phyloP scores from a whole-genome alignment of 768 basidiomycete genomes.

The Ephemerocybe angulata region DNA sequence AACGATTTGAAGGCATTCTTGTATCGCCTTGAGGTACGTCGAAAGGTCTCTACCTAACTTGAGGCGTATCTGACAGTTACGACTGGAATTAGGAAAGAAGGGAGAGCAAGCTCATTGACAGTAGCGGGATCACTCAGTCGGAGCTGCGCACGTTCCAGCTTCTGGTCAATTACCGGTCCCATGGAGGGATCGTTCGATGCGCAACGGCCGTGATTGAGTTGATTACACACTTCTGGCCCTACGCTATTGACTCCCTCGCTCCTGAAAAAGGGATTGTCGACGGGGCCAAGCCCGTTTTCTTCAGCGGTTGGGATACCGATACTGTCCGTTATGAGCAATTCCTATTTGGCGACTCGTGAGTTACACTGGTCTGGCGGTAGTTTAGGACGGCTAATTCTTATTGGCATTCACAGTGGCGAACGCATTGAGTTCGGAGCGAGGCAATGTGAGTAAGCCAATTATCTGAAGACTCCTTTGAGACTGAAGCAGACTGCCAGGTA shows the following conservation, averaged over 20 bases:
- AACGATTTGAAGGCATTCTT: slow-evolving; percentile 67
- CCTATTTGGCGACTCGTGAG: slow-evolving; percentile 40
- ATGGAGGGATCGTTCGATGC: slow-evolving; percentile 71
- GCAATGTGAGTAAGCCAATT: slow-evolving; percentile 47
- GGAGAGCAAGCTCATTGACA: slow-evolving; percentile 9
- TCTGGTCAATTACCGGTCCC: slow-evolving; percentile 64
- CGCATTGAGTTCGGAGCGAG: slow-evolving; percentile 59
- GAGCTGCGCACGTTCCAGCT: slow-evolving; percentile 49
- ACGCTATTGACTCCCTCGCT: slow-evolving; percentile 56
- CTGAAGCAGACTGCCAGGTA: slow-evolving; percentile 38
- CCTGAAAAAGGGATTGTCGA: slow-evolving; percentile 54
- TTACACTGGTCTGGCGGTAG: slow-evolving; percentile 23
- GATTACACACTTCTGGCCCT: slow-evolving; percentile 57
- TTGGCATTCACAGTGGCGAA: slow-evolving; percentile 31
- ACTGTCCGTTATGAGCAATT: slow-evolving; percentile 48
- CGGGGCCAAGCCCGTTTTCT: slow-evolving; percentile 57
- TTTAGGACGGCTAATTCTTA: neutral
- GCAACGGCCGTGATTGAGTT: slow-evolving; percentile 64
- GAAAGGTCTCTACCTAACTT: too few species aligned
- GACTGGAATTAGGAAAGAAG: slow-evolving; percentile 6
- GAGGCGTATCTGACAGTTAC: too few species aligned
- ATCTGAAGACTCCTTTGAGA: neutral
- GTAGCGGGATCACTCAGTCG: slow-evolving; percentile 2
- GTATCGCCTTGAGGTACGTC: slow-evolving; percentile 60
- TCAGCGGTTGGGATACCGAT: slow-evolving; percentile 43